Evolutionary conservation across 2,329 filamentous ascomycete species (phyloP).

Genomic region (Hypoxylon sp.): DNA sequence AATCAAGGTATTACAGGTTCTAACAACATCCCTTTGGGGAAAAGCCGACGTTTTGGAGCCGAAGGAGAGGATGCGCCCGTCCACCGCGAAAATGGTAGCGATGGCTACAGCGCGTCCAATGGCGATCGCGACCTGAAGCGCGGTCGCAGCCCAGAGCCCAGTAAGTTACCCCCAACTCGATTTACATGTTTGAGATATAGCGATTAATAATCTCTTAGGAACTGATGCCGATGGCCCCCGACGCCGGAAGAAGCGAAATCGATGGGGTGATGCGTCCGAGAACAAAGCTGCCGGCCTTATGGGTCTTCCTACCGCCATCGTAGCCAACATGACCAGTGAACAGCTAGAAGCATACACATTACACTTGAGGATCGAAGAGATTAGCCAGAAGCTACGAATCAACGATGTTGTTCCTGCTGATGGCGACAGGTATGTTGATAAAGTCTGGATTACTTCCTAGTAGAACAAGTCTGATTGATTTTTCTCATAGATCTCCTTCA

Average conservation of each 20-base stretch:
- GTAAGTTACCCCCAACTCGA: constrained; percentile 63
- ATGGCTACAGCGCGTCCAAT: constrained; percentile 59
- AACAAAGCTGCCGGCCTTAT: constrained; percentile 99
- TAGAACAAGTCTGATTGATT: constrained; percentile 32
- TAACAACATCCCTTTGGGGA: constrained; percentile 97
- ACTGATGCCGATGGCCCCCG: constrained; percentile 80
- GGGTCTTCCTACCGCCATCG: constrained; percentile 95
- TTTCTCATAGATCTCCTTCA: constrained; percentile 83
- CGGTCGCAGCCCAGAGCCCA: constrained; percentile 90
- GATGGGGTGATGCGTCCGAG: constrained; percentile 97
- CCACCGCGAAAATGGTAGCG: constrained; percentile 51
- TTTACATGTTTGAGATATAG: background rate
- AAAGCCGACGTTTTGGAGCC: constrained; percentile 82
- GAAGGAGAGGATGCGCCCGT: constrained; percentile 62
- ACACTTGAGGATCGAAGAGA: constrained; percentile 97
- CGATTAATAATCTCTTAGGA: constrained; percentile 57
- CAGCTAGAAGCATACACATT: constrained; percentile 97
- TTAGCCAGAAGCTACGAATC: constrained; percentile 98
- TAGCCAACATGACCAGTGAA: constrained; percentile 98
- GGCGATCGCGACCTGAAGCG: constrained; percentile 77
- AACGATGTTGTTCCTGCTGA: constrained; percentile 98
- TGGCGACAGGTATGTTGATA: constrained; percentile 83
- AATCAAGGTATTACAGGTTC: constrained; percentile 93
- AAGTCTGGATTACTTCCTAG: constrained; percentile 7
- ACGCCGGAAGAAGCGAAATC: constrained; percentile 97